Conservation (phyloP, 495 filamentous ascomycete genomes). For the Neurospora cerealis region DNA sequence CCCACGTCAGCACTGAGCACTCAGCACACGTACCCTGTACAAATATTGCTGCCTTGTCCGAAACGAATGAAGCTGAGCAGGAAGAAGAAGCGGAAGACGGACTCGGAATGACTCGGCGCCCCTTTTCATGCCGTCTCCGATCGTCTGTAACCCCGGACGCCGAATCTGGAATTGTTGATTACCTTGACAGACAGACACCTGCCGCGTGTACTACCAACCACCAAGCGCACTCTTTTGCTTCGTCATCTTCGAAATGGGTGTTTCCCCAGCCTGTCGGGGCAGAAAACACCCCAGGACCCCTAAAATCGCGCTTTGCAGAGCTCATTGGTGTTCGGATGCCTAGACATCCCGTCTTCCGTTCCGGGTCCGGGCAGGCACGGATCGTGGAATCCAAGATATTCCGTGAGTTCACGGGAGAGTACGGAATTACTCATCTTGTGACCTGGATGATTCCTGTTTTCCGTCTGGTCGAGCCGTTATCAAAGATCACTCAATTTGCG, state of each 20-base stretch:
- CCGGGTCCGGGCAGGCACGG: background rate
- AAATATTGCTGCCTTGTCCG: background rate
- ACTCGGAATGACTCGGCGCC: background rate
- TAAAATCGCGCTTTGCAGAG: background rate
- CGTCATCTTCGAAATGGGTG: background rate
- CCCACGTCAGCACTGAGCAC: background rate
- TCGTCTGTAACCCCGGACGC: background rate
- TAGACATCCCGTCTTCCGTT: background rate
- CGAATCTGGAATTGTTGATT: background rate
- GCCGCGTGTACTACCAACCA: background rate
- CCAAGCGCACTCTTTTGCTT: background rate
- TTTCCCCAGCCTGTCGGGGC: background rate
- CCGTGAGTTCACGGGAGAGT: background rate
- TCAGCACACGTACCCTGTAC: background rate
- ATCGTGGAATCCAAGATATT: background rate
- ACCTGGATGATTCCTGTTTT: background rate
- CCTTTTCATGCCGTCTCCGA: background rate
- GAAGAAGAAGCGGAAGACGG: background rate
- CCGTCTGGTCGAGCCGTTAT: background rate
- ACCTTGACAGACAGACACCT: background rate
- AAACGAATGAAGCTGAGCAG: background rate
- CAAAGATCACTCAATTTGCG: background rate
- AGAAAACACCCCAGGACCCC: background rate
- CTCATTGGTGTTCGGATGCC: background rate
- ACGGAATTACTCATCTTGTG: background rate